phyloP scores from a whole-genome alignment of 2,329 filamentous ascomycete genomes.

The Xylariaceae sp. region DNA sequence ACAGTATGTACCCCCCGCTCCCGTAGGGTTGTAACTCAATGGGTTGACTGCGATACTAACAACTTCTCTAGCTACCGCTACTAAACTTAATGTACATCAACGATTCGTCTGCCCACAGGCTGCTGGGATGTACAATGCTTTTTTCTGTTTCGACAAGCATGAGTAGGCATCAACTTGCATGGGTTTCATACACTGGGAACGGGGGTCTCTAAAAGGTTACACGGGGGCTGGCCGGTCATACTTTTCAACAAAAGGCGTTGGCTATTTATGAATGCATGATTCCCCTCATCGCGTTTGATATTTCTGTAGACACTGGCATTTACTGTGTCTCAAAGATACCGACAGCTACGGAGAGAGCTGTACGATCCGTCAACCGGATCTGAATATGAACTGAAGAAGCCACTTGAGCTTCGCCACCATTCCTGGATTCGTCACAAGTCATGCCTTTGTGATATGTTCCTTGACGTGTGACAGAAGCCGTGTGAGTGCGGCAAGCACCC shows the following conservation, averaged over 20 bases:
- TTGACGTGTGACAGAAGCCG: too few relatives aligned
- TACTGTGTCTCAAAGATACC: slow-evolving; percentile 21
- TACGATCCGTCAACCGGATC: slow-evolving; percentile 31
- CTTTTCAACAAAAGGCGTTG: slow-evolving; percentile 36
- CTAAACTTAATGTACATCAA: slow-evolving; percentile 43
- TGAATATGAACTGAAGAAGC: slow-evolving; percentile 20
- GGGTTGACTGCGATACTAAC: slow-evolving; percentile 25
- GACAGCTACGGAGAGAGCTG: slow-evolving; percentile 22
- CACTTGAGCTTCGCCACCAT: slow-evolving; percentile 9
- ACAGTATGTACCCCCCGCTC: slow-evolving; percentile 51
- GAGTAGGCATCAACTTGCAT: slow-evolving; percentile 29
- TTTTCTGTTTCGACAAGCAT: slow-evolving; percentile 31
- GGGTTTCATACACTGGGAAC: slow-evolving; percentile 21
- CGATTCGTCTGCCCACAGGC: slow-evolving; percentile 9
- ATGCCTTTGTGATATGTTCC: background rate
- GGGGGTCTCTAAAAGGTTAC: slow-evolving; percentile 26
- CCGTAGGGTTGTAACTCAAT: background rate
- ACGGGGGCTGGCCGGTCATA: slow-evolving; percentile 29
- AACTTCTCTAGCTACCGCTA: slow-evolving; percentile 54
- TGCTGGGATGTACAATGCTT: slow-evolving; percentile 11
- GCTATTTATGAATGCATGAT: slow-evolving; percentile 33
- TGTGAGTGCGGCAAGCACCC: too few relatives aligned
- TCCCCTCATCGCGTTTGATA: slow-evolving; percentile 34
- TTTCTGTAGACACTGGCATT: slow-evolving; percentile 19
- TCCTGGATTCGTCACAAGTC: background rate